Base-by-base conservation (phyloP, 768 basidiomycete genomes). In the Tylopilus plumbeoviolaceoides region DNA sequence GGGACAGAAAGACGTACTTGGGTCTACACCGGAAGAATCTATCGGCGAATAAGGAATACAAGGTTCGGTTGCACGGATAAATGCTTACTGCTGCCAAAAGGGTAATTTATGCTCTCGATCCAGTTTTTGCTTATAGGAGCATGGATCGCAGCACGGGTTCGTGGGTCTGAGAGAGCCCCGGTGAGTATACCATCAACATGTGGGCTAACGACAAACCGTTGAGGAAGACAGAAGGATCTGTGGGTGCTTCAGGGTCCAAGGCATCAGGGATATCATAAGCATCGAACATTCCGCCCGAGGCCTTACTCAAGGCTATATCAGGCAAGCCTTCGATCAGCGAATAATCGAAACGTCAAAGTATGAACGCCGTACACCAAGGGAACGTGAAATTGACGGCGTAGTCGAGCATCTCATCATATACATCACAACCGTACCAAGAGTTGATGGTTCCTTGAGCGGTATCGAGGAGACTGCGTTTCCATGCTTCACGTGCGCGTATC, bases 321-420 rank as follows among this genome's bases (percentile, higher is more conserved):
- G 1, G 44, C n/a, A 20, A 35, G 17, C 15, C 25, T 3, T 5
- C 27, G 11, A 17, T 58, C 50, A 61, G 48, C 6, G 14, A 18
- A 61, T n/a, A 45, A 30, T 53, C 39, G 27, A 21, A 52, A 33
- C 12, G 42, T 15, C 25, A 28, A 7, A 21, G 40, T 7, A 20
- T 55, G n/a, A 40, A 38, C 6, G 27, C 17, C 75, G 20, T 69
- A 81, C 74, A 60, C 79, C 78, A 80, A 2, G 87, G 87, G 62
- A 75, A 81, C 1, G 87, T 85, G 61, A 75, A 88, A 62, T 89
- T 90, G 53, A 81, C 47, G 15, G 86, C 84, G 57, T 89, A 89
- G 67, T 89, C 87, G 30, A 85, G 60, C 68, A 84, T 78, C 70
- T 84, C 80, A 52, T 83, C 79, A 44, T 80, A 75, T 11, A 88